Evolutionary conservation across 257 asterid species (phyloP).

Genomic region (Penstemon davidsonii): DNA sequence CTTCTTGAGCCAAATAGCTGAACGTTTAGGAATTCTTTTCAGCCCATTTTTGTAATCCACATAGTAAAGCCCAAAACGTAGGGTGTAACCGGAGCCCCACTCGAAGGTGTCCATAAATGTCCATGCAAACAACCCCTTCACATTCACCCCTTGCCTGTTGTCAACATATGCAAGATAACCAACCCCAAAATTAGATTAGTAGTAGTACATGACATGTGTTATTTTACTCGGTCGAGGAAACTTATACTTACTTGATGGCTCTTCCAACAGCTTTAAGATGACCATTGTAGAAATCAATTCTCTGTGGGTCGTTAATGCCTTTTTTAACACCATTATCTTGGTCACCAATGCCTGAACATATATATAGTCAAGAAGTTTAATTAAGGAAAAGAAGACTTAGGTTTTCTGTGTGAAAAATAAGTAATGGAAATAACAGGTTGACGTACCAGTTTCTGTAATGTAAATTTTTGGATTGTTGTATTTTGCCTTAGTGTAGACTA

Average conservation of each 20-base stretch:
- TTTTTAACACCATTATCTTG: neutral
- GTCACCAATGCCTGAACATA: conserved; percentile 7
- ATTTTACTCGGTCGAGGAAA: neutral
- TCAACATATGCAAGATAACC: neutral
- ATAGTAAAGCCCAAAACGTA: conserved; percentile 1
- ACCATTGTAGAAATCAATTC: conserved; percentile 9
- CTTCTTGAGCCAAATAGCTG: conserved; percentile 2
- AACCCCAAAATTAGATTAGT: neutral
- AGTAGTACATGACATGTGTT: neutral
- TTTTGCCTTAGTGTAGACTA: neutral
- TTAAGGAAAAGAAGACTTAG: neutral
- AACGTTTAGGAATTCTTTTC: neutral
- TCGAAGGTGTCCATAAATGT: neutral
- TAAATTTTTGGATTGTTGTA: conserved; percentile 9
- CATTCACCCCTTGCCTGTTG: neutral
- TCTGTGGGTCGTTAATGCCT: neutral
- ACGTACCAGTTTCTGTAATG: conserved; percentile 6
- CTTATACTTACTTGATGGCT: neutral
- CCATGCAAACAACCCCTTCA: neutral
- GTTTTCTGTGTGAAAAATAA: neutral
- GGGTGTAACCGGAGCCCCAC: neutral
- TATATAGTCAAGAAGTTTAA: neutral
- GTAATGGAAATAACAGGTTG: neutral
- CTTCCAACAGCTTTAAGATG: conserved; percentile 1
- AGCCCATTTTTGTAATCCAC: conserved; percentile 3